Base-by-base conservation (phyloP, 805 yeast genomes). In the Hanseniaspora vineae region DNA sequence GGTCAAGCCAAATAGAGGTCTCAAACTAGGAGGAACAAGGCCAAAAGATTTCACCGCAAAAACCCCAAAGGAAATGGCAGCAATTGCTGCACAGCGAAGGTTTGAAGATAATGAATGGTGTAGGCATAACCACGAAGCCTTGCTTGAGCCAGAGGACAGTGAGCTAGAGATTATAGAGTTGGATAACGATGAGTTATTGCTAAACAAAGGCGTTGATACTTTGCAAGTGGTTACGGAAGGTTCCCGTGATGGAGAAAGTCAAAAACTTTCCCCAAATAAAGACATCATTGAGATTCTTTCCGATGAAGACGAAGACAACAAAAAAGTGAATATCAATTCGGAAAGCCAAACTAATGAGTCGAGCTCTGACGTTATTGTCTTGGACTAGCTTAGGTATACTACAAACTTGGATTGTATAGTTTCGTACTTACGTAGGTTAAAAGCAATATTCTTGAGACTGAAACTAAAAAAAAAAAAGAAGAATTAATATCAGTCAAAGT, bases 21-120 rank as follows among this genome's bases (percentile, higher is more conserved):
- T 33, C 42, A 49, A 39, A 42, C 42, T 23, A 39, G 49, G 20
- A 33, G 49, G 32, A 44, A 45, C 14, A 37, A 52, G 20, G 52
- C 55, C 17, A 46, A 44, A 12, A 42, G 40, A 35, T 33, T 20
- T 17, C 13, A 42, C 42, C n/a, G 23, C 47, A 8, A 46, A 48
- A 20, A 51, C 52, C 9, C 59, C 66, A 4, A 51, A 52, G 42
- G 65, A 61, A 46, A 58, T 62, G 65, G 66, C 65, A 6, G 60
- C 60, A 2, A 20, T 51, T 8, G 68, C 68, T 2, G 66, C 68
- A 1, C 52, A 54, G 37, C 50, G 58, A 49, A 53, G 67, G 42
- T 17, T 44, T n/a, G 35, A 44, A 11, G 53, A 52, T 18, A 53
- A 52, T 39, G 47, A 50, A 29, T 54, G 57, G 52, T 59, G 64